Percentiles rank a stretch among this genome's conserved stretches.
Conservation (phyloP, 257 asterid species). For the Jasminum sambac region DNA sequence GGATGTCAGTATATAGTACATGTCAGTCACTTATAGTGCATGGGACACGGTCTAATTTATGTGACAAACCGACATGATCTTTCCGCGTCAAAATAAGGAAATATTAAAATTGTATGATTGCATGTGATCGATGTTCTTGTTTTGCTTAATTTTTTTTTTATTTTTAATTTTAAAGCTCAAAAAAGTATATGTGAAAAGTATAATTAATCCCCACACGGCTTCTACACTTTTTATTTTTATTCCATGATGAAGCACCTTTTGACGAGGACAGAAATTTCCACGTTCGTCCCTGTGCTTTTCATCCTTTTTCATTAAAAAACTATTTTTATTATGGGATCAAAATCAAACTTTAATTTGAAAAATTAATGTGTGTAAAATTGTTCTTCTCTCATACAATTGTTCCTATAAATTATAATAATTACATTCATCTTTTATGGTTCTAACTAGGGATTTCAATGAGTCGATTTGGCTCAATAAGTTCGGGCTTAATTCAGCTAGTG, state of each 20-base stretch:
- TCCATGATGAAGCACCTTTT: neutral
- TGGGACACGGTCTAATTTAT: neutral
- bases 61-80: neutral
- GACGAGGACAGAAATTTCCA: neutral
- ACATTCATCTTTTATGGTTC: too few relatives aligned
- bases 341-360: too few relatives aligned
- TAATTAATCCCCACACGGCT: slow-evolving; percentile 1
- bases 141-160: neutral
- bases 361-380: too few relatives aligned
- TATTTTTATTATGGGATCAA: too few relatives aligned
- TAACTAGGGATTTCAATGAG: too few relatives aligned
- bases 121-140: neutral
- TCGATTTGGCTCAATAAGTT: too few relatives aligned
- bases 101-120: neutral
- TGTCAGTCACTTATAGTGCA: neutral
- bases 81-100: neutral
- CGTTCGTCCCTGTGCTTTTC: neutral
- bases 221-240: neutral
- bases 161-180: neutral
- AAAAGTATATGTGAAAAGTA: neutral
- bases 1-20: neutral
- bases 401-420: too few relatives aligned
- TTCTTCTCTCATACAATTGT: too few relatives aligned
- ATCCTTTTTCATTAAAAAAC: too few relatives aligned
- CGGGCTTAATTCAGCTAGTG: too few relatives aligned